These are phyloP conservation scores for Kalmusia sp. DNA, from an alignment of 2,329 filamentous ascomycete species.

Conservation along the genomic window DNA sequence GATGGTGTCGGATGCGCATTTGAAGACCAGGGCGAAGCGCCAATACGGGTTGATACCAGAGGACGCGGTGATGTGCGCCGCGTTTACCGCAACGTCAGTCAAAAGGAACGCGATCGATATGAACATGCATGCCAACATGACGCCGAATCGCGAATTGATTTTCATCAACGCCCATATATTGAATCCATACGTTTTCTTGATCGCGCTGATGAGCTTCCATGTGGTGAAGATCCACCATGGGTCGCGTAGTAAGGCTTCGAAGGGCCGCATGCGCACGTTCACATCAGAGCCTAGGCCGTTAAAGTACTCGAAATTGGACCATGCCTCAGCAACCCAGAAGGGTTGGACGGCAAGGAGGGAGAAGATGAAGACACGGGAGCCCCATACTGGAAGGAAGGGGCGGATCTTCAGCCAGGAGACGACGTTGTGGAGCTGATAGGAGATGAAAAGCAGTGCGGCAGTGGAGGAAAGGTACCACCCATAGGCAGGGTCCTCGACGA, in stretches of 20 bases:
- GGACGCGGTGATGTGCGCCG: conserved; percentile 29
- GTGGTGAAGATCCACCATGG: conserved; percentile 49
- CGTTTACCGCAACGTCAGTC: conserved; percentile 39
- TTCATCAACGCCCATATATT: conserved; percentile 30
- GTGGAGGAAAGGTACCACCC: conserved; percentile 45
- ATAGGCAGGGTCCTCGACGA: conserved; percentile 37
- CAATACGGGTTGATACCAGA: conserved; percentile 46
- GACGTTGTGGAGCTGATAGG: conserved; percentile 44
- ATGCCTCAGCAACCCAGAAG: conserved; percentile 44
- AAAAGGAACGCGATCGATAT: conserved; percentile 40
- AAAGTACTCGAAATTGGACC: conserved; percentile 47
- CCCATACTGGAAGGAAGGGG: conserved; percentile 42
- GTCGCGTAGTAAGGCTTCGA: conserved; percentile 40
- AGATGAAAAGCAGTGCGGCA: conserved; percentile 44
- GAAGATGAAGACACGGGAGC: conserved; percentile 41
- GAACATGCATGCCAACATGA: conserved; percentile 44
- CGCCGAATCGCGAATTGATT: conserved; percentile 40
- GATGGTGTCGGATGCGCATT: conserved; percentile 44
- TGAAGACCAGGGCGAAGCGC: conserved; percentile 45
- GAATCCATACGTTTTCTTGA: conserved; percentile 43
- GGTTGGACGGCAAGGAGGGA: conserved; percentile 41
- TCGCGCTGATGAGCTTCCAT: conserved; percentile 38
- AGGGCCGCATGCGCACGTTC: conserved; percentile 38
- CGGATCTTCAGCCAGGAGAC: conserved; percentile 45
- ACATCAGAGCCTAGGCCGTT: conserved; percentile 38